Evolutionary conservation across 768 basidiomycete genomes (phyloP).

Genomic region (Boletus tomentosulus): DNA sequence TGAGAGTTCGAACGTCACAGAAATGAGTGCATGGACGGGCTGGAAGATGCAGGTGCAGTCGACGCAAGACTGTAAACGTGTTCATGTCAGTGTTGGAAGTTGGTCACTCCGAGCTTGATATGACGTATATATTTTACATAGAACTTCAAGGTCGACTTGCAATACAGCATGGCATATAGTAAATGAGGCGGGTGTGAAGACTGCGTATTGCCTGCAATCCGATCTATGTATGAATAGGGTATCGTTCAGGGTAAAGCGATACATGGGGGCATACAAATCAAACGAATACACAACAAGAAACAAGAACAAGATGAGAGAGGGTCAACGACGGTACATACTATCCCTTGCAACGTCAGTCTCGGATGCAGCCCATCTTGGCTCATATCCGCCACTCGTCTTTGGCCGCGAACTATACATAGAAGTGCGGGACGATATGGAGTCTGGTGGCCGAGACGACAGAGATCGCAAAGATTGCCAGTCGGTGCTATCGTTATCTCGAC

Average conservation of each 20-base stretch:
- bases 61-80: background rate
- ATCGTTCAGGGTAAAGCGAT: background rate
- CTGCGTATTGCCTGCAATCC: background rate
- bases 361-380: conserved; percentile 23
- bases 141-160: background rate
- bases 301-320: background rate
- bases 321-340: conserved; percentile 14
- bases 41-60: too few relatives aligned
- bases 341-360: conserved; percentile 19
- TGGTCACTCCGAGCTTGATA: too few relatives aligned
- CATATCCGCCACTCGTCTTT: conserved; percentile 1
- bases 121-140: too few relatives aligned
- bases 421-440: conserved; percentile 1
- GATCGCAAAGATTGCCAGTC: conserved; percentile 1
- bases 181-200: background rate
- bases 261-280: conserved; percentile 8
- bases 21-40: too few relatives aligned
- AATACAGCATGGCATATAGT: background rate
- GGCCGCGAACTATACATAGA: background rate
- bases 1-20: too few relatives aligned
- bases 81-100: background rate
- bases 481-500: conserved; percentile 8
- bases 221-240: background rate
- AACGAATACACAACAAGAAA: background rate
- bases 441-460: background rate